Percentiles rank a stretch among this genome's conserved stretches.
These are phyloP conservation scores for Saturnispora galanensis DNA, from an alignment of 805 yeast species.

Conservation along the genomic window DNA sequence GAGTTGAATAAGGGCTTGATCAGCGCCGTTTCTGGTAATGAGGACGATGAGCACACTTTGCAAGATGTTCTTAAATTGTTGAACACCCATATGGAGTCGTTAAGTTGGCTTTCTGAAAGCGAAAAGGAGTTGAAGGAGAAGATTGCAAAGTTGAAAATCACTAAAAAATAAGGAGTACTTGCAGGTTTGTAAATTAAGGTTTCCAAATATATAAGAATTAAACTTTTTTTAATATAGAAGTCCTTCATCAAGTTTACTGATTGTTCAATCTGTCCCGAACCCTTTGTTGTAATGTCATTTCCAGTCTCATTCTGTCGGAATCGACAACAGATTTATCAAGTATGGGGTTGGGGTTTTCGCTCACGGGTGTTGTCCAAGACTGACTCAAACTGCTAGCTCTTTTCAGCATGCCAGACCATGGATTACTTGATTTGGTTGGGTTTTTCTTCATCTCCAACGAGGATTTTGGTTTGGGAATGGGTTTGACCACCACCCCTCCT, in stretches of 20 bases:
- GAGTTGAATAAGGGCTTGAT: slow-evolving; percentile 57
- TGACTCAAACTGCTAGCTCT: slow-evolving; percentile 3
- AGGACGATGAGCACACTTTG: slow-evolving; percentile 30
- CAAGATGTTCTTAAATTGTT: slow-evolving; percentile 71
- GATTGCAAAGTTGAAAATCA: slow-evolving; percentile 33
- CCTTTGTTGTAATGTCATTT: slow-evolving; percentile 38
- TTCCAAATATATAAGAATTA: too few relatives aligned
- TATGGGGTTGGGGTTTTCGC: slow-evolving; percentile 6
- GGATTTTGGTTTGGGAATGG: neutral
- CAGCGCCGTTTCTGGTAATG: slow-evolving; percentile 18
- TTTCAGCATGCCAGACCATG: slow-evolving; percentile 7
- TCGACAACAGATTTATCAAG: slow-evolving; percentile 14
- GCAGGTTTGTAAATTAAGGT: too few relatives aligned
- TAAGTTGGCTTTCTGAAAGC: slow-evolving; percentile 75
- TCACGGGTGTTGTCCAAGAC: slow-evolving; percentile 9
- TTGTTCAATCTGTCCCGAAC: slow-evolving; percentile 27
- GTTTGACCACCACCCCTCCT: slow-evolving; percentile 4
- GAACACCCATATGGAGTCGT: slow-evolving; percentile 81
- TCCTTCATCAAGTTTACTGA: neutral
- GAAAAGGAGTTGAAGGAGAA: slow-evolving; percentile 62
- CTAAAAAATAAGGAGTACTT: neutral
- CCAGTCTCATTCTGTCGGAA: slow-evolving; percentile 40
- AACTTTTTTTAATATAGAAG: too few relatives aligned
- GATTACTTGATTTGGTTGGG: neutral
- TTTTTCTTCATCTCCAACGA: neutral